Conservation (phyloP, 345 rosid genomes). For the Aquilaria yunnanensis region DNA sequence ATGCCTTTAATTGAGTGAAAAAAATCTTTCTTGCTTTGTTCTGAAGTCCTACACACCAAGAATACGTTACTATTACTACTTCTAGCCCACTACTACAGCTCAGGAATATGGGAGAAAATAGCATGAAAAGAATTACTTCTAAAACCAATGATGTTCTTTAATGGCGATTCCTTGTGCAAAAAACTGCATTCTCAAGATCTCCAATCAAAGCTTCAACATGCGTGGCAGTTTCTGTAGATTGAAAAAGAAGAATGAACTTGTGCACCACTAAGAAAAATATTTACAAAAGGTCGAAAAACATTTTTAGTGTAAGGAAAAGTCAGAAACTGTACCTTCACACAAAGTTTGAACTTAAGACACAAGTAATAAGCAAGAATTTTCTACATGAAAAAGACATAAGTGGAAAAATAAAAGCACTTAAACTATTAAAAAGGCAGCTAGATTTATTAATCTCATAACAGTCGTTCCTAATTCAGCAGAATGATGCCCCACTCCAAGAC, state of each 20-base stretch:
- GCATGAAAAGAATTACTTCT: slow-evolving; percentile 18
- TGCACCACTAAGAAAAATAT: neutral
- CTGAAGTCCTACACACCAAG: slow-evolving; percentile 40
- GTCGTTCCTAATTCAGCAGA: no score
- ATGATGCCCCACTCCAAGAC: no score
- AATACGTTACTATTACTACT: slow-evolving; percentile 2
- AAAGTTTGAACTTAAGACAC: neutral
- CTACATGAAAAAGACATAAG: neutral
- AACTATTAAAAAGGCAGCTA: neutral
- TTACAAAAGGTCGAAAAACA: slow-evolving; percentile 3
- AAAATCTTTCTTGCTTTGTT: slow-evolving; percentile 41
- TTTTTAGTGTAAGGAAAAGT: no score
- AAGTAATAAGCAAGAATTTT: neutral
- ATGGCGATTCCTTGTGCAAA: slow-evolving; percentile 24
- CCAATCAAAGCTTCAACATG: slow-evolving; percentile 75
- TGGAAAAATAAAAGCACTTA: neutral
- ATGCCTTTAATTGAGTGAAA: slow-evolving; percentile 38
- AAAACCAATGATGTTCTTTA: slow-evolving; percentile 19
- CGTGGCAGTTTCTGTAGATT: slow-evolving; percentile 46
- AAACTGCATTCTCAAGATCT: slow-evolving; percentile 75
- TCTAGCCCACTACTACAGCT: slow-evolving; percentile 4
- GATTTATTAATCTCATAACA: neutral
- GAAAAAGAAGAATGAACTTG: slow-evolving; percentile 9
- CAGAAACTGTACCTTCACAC: neutral
- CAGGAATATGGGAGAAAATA: slow-evolving; percentile 9